Base-by-base conservation (phyloP, 805 yeast species). In the Hanseniaspora clermontiae region DNA sequence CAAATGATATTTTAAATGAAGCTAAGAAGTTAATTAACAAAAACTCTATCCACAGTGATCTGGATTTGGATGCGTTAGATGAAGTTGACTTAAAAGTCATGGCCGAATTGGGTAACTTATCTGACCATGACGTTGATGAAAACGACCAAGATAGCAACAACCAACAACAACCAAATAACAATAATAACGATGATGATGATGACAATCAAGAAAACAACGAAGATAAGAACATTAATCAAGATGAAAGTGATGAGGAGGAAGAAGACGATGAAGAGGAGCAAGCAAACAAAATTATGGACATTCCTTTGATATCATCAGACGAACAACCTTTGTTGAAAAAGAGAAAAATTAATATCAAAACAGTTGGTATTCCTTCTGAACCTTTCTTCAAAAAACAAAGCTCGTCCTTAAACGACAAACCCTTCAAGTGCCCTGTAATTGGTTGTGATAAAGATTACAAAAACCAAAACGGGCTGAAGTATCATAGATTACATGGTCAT, bases 381-480 rank as follows among this genome's bases (percentile, higher is more conserved):
- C 52, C 57, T 11, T 54, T 43, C 29, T 32, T 55, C 24, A 48
- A 40, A 36, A 40, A 36, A 8, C 37, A 43, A 19, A 37, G 24
- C 7, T 53, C 40, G 10, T 14, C 31, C 17, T 43, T 39, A 60
- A 90, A 87, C 58, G 96, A 88, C 68, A 83, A 93, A 69, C 98
- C 98, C 34, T 93, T 84, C 74, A 89, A 85, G 68, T 93, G 98
- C 73, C 98, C 97, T 0, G 98, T 93, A 46, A 86, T 89, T 65
- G 98, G 98, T 8, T 93, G 98, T 71, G 97, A 90, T 64, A 93
- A 93, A 74, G 90, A 91, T 32, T 93, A 93, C 70, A 93, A 93
- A 73, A 93, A 93, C 70, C 98, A 93, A 72, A 93, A 93, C 67
- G 98, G 98, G 17, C 76, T 93, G 66, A 93, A 93, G 70, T 93